A percentile compares a stretch with the other conserved stretches of the same genome.
These are phyloP conservation scores for Xylariales sp. DNA, from an alignment of 2,329 filamentous ascomycete species.

Conservation along the genomic window DNA sequence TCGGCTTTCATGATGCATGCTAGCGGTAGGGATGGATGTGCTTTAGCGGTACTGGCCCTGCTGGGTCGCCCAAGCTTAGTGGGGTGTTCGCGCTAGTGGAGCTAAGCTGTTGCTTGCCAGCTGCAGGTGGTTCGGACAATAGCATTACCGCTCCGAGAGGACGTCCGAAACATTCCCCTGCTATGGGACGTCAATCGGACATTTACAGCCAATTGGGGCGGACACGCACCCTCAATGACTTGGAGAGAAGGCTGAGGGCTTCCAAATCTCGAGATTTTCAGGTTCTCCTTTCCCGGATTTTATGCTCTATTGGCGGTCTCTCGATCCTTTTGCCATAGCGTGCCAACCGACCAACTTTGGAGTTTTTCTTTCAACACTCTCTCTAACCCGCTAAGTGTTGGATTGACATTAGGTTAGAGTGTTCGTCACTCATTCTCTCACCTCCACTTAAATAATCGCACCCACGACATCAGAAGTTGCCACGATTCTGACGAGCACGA, in stretches of 20 bases:
- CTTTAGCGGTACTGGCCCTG: neutral
- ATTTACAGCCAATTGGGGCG: too few relatives aligned
- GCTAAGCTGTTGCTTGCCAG: neutral
- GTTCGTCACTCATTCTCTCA: too few relatives aligned
- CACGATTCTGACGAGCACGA: too few relatives aligned
- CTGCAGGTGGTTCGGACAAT: neutral
- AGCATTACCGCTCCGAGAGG: neutral
- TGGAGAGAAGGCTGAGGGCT: constrained; percentile 4
- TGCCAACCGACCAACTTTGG: too few relatives aligned
- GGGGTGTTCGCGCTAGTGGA: neutral
- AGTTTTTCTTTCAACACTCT: too few relatives aligned
- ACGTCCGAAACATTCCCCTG: neutral
- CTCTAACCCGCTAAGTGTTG: too few relatives aligned
- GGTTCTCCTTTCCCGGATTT: neutral
- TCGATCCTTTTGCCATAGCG: neutral
- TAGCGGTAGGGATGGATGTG: neutral
- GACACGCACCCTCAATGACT: neutral
- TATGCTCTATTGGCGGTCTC: neutral
- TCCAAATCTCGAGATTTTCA: neutral
- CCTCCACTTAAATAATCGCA: too few relatives aligned
- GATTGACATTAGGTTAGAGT: too few relatives aligned
- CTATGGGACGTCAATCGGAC: neutral
- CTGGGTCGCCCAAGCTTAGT: neutral
- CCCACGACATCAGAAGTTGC: too few relatives aligned
- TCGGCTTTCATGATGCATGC: constrained; percentile 4